Evolutionary conservation across 2,329 filamentous ascomycete species (phyloP).

Genomic region (Colletotrichum salicis): DNA sequence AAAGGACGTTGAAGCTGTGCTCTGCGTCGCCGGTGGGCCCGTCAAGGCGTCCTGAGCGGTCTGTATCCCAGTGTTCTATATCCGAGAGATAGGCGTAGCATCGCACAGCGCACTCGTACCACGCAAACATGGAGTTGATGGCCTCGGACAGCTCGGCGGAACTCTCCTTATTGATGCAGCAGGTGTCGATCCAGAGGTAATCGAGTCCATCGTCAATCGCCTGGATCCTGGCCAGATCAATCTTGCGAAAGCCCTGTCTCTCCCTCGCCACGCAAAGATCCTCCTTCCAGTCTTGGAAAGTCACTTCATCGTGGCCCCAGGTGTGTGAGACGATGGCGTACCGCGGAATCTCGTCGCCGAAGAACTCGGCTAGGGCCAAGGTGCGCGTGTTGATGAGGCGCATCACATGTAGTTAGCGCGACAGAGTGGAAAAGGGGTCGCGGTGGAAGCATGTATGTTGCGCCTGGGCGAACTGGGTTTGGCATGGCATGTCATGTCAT

Average conservation of each 20-base stretch:
- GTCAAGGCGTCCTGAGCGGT: background rate
- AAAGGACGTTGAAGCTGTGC: background rate
- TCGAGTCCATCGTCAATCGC: constrained; percentile 18
- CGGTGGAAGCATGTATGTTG: background rate
- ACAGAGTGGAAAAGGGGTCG: background rate
- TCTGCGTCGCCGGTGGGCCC: background rate
- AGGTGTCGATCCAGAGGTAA: constrained; percentile 36
- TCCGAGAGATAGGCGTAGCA: constrained; percentile 35
- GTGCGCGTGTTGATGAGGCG: constrained; percentile 42
- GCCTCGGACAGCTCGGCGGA: constrained; percentile 33
- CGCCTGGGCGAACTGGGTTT: background rate
- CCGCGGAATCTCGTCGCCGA: constrained; percentile 36
- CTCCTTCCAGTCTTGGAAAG: constrained; percentile 34
- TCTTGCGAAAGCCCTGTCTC: constrained; percentile 22
- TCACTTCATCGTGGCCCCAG: constrained; percentile 38
- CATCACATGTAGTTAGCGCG: constrained; percentile 35
- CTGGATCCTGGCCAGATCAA: constrained; percentile 21
- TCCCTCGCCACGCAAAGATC: constrained; percentile 3
- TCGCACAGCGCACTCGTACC: constrained; percentile 28
- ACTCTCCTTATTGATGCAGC: constrained; percentile 36
- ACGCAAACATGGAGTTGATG: constrained; percentile 34
- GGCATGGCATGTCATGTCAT: background rate
- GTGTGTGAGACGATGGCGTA: constrained; percentile 43
- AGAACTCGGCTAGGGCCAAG: constrained; percentile 39
- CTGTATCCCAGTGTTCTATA: constrained; percentile 13